Evolutionary conservation across 805 yeast genomes (phyloP), one percentile per base, ranked within the genome.

Genomic region (Barnettozyma pratensis): DNA sequence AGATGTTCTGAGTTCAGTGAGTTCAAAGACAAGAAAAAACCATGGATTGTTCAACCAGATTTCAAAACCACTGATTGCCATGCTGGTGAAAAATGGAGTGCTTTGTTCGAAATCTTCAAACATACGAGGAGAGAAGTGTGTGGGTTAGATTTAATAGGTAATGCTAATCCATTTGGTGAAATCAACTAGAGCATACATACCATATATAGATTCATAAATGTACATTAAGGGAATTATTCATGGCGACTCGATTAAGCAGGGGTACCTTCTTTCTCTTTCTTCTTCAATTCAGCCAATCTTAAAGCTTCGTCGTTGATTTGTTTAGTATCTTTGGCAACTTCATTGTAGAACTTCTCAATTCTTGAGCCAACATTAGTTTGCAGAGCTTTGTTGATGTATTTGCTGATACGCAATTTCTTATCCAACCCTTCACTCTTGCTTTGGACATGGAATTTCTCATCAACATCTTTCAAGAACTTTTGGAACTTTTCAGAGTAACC

Each of bases 271-370:
- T 41, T 35, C 43, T 46, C 37, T 44, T 49, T 46, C 58, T 72
- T 73, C 65, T 83, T 79, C 60, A 83, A 59, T 36, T 77, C 83
- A 25, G 85, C 85, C 61, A 86, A 72, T 58, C 92, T 73, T 54
- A 73, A 73, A 26, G 95, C 95, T 67, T 86, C 92, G 47, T 72
- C 75, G 64, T 87, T 91, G 43, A 86, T 86, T 48, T 80, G 81
- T 46, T 69, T 67, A 1, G 76, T 85, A 54, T 81, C 85, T 49
- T 70, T 71, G 14, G 76, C 76, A 37, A 80, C 73, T 29, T 63
- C 74, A 32, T 75, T 67, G 66, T 86, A 87, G 64, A 81, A 84
- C 9, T 69, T 68, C 57, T 81, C 84, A 42, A 86, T 69, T 63
- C 73, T 81, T 27, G 77, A 63, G 6, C 94, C 94, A 47, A 66